These are phyloP conservation scores for Zhuliangozyma parablackwelliae DNA, from an alignment of 1,139 yeast genomes.

Conservation along the genomic window DNA sequence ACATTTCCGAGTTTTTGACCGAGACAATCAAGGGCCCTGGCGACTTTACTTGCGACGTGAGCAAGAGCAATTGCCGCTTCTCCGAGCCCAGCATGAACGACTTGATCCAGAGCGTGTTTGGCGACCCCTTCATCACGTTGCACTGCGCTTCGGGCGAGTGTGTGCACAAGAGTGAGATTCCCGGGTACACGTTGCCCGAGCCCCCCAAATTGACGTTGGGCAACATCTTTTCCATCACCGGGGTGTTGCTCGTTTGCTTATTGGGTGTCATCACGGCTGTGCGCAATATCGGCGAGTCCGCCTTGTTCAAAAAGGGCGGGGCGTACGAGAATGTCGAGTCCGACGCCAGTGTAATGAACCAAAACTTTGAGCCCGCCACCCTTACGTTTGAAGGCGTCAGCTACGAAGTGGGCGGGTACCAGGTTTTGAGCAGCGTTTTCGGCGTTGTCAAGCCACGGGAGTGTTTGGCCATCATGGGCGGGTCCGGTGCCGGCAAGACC, in stretches of 20 bases:
- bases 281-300: conserved; percentile 57
- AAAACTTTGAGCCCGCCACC: conserved; percentile 68
- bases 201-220: conserved; percentile 45
- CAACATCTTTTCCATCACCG: conserved; percentile 46
- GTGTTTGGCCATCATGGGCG: conserved; percentile 95
- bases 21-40: conserved; percentile 94
- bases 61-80: conserved; percentile 60
- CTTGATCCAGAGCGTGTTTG: conserved; percentile 82
- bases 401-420: conserved; percentile 52
- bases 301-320: conserved; percentile 46
- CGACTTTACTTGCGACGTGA: conserved; percentile 74
- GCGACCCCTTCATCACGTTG: conserved; percentile 82
- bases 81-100: conserved; percentile 97
- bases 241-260: conserved; percentile 42
- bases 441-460: conserved; percentile 85
- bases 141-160: conserved; percentile 86
- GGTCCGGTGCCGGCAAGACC: conserved; percentile 97
- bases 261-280: conserved; percentile 38
- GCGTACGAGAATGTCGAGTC: conserved; percentile 24
- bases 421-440: conserved; percentile 56
- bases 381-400: conserved; percentile 70
- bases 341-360: conserved; percentile 40
- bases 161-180: conserved; percentile 84
- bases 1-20: conserved; percentile 85
- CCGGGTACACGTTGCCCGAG: conserved; percentile 78